Evolutionary conservation across 257 asterid species (phyloP), one percentile per base, ranked within the genome.

Genomic region (Solanum sejunctum): DNA sequence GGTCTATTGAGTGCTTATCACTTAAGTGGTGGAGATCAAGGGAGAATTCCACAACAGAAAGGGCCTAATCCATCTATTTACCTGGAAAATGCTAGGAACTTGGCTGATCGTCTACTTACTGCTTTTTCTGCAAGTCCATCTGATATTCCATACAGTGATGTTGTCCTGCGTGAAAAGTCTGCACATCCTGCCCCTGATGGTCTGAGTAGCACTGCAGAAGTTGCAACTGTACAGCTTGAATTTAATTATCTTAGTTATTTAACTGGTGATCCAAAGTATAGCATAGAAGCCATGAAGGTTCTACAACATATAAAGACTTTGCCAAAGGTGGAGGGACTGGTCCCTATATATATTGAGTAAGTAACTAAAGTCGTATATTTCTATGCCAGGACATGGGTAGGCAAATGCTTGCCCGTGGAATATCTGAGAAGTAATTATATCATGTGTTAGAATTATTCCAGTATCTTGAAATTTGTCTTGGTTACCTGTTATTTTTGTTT

Each of bases 1-100:
- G 99, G 98, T 60, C 98, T 97, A 85, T 88, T 97, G 91, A 97
- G 99, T 90, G 99, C 99, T 78, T 94, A 93, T 90, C 98, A 97
- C 87, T 89, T 97, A 69, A 92, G 99, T 90, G 95, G 92, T 41
- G 93, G 96, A 28, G 92, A 85, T 85, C 61, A 90, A 86, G 93
- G 91, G 88, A 89, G 86, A 18, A 85, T 87, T 89, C 83, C 86
- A 84, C 86, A 91, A 9, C 86, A 84, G 16, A 88, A 88, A 88
- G 96, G 97, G 73, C 95, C 98, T 81, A 92, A 92, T 73, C 95
- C 98, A 70, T 85, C 17, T 85, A 92, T 97, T 61, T 97, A 95
- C 89, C 97, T 97, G 60, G 96, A 97, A 43, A 95, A 90, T 86
- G 99, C 98, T 70, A 95, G 88, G 90, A 91, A 92, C 84, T 90